Evolutionary conservation across 352 stramenopile species (phyloP).

Genomic region (Pythium volutum): DNA sequence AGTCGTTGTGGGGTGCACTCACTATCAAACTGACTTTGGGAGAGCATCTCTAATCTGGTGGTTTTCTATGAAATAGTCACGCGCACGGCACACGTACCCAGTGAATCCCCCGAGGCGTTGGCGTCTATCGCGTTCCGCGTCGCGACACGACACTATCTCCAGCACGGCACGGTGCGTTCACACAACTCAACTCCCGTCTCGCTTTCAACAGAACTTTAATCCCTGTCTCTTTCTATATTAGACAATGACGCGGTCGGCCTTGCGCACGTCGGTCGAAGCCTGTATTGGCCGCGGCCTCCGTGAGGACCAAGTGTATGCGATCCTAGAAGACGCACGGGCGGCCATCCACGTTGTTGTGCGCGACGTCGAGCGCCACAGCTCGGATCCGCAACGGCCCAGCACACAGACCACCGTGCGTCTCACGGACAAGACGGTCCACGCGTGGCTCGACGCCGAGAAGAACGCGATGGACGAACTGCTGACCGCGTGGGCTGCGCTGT

Average conservation of each 20-base stretch:
- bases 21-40: no score
- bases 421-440: neutral
- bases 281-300: neutral
- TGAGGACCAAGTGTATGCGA: neutral
- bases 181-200: neutral
- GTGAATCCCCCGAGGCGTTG: neutral
- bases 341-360: neutral
- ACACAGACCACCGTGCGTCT: neutral
- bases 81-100: neutral
- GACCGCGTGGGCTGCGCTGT: constrained; percentile 3
- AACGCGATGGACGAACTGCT: constrained; percentile 4
- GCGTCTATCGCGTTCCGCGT: constrained; percentile 12
- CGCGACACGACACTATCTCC: constrained; percentile 18
- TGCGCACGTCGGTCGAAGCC: neutral
- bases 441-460: constrained; percentile 15
- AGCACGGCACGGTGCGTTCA: constrained; percentile 11
- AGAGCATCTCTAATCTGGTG: neutral
- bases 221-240: neutral
- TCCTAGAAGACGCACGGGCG: neutral
- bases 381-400: neutral
- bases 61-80: neutral
- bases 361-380: neutral
- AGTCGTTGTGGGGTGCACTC: neutral
- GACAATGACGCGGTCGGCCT: neutral
- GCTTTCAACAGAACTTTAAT: neutral